Base-by-base conservation (phyloP, 2,329 filamentous ascomycete genomes). In the Curvularia spicifera region DNA sequence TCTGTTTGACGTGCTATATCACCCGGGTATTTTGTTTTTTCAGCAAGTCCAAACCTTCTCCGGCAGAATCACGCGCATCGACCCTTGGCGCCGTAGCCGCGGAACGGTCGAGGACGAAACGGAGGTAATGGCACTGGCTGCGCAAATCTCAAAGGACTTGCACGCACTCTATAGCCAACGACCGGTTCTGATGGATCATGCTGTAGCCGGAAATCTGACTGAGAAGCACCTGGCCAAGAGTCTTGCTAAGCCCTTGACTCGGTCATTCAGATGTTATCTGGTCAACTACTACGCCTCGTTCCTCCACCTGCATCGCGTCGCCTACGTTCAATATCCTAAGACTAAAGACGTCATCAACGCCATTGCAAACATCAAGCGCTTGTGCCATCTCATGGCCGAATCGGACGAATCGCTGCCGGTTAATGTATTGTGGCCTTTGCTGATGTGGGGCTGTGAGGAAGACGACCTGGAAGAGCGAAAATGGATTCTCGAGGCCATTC, bases 11-110 rank as follows among this genome's bases (percentile, higher is more conserved):
- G 78, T 83, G 0, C 70, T 85, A 2, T 85, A 84, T 60, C 81
- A 84, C n/a, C 83, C 83, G 0, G 83, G 83, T 0, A 80, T 85
- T 20, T 74, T 83, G 2, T 86, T 87, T 68, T 86, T 84, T 61
- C 83, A 86, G 53, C 83, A 85, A 59, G 82, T 85, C 0, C 84
- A 84, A 66, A 83, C 80, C 33, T 85, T 85, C 66, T 84, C 85
- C 75, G 84, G 84, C 2, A 78, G 82, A 5, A 85, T 86, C 47
- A 83, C 83, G 6, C 80, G 81, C 54, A 85, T 86, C 52, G 83
- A 85, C 54, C 83, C 79, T 0, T 85, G 83, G 82, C 83, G 86
- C 66, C 80, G 84, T 10, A 79, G 79, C 24, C 79, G 84, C 7
- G 83, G 83, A 4, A 86, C 83, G 0, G 84, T 86, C 9, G 79